phyloP scores from a whole-genome alignment of 2,329 filamentous ascomycete genomes.

The Trichoderma citrinoviride region DNA sequence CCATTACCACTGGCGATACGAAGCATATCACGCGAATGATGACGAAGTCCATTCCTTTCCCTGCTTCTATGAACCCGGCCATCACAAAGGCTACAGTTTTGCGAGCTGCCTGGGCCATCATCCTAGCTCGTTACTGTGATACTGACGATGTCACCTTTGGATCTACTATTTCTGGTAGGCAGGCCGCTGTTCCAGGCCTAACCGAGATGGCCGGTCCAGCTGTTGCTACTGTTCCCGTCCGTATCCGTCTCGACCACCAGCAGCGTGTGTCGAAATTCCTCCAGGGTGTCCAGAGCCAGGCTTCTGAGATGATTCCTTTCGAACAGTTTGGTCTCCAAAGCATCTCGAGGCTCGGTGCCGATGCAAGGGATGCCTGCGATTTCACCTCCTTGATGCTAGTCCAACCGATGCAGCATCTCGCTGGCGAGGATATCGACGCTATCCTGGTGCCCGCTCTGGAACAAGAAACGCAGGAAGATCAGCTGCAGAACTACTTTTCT shows the following conservation, averaged over 20 bases:
- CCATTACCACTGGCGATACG: not conserved
- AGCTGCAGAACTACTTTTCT: slow-evolving; percentile 3
- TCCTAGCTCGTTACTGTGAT: slow-evolving; percentile 18
- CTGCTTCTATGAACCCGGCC: not conserved
- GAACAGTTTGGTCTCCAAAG: slow-evolving; percentile 20
- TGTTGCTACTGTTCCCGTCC: slow-evolving; percentile 24
- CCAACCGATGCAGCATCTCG: slow-evolving; percentile 16
- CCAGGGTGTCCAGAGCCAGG: slow-evolving; percentile 23
- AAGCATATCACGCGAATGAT: slow-evolving; percentile 14
- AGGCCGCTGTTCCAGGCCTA: slow-evolving; percentile 21
- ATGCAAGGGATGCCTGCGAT: slow-evolving; percentile 12
- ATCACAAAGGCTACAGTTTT: slow-evolving; percentile 27
- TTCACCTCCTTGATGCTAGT: slow-evolving; percentile 15
- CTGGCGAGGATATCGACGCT: not conserved
- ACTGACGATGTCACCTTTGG: slow-evolving; percentile 19
- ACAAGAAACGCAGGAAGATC: not conserved
- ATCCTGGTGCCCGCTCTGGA: slow-evolving; percentile 2
- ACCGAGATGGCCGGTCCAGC: slow-evolving; percentile 24
- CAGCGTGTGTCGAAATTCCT: slow-evolving; percentile 23
- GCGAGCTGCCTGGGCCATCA: slow-evolving; percentile 32
- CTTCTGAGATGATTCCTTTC: slow-evolving; percentile 20
- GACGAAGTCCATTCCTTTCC: slow-evolving; percentile 9
- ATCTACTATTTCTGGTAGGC: slow-evolving; percentile 24
- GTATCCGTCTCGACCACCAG: slow-evolving; percentile 21
- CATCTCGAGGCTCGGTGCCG: slow-evolving; percentile 6